Base-by-base conservation (phyloP, 2,329 filamentous ascomycete genomes). In the Scedosporium dehoogii region DNA sequence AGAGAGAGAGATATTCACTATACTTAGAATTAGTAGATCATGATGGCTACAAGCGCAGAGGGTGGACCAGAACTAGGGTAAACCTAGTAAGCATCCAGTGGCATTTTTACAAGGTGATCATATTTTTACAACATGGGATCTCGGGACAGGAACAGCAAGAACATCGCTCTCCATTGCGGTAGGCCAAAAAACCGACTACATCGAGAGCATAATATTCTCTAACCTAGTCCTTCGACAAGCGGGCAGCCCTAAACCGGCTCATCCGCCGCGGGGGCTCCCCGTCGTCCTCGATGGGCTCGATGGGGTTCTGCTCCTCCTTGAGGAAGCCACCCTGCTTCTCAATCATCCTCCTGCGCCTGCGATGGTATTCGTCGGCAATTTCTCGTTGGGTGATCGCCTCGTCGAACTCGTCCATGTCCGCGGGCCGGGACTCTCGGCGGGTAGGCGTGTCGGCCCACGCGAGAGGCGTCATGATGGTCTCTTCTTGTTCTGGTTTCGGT, bases 271-370 rank as follows among this genome's bases (percentile, higher is more conserved):
- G 79, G 1, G 82, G 83, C 55, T 85, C 85, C 58, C 87, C 83
- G 27, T 83, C 80, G 68, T 92, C 85, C 61, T 87, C 86, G 55
- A 92, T 78, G 1, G 88, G 84, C 60, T 89, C 81, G 57, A 86
- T 83, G 18, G 83, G 82, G 60, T 84, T 80, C 64, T 91, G 86
- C 64, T 89, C 85, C 67, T 91, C 84, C 63, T 85, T 82, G 68
- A 89, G 76, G 72, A 96, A 96, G 3, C 92, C 92, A 60, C 92
- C 92, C 68, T 94, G 85, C 68, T 86, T 83, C 67, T 91, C 85
- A 61, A 97, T 92, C 74, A 96, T 87, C 69, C 84, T 85, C 71
- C 92, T 96, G 21, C 93, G 88, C 73, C 90, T 80, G 55, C 85
- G 86, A 72, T 96, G 89, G 73, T 96, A 96, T 70, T 96, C 90